Conservation (phyloP, 2,329 filamentous ascomycete species). For the Calonectria montana region DNA sequence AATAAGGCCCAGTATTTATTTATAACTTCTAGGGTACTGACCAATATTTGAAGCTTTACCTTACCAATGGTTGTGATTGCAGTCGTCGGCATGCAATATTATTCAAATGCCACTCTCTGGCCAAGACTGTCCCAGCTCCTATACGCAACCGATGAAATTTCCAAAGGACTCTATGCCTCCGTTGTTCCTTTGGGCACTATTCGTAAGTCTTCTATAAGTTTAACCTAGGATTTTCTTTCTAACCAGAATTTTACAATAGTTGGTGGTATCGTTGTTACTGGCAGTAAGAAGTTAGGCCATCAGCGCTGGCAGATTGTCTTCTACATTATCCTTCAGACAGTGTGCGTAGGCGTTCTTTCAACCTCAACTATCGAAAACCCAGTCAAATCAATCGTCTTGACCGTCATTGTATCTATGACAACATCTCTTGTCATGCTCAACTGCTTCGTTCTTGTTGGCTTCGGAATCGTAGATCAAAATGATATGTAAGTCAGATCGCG, state of each 20-base stretch:
- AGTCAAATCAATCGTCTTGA: slow-evolving; percentile 19
- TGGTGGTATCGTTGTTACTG: slow-evolving; percentile 7
- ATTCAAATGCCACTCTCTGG: slow-evolving; percentile 21
- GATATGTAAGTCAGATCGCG: slow-evolving; percentile 4
- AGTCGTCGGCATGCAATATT: slow-evolving; percentile 22
- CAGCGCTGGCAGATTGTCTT: slow-evolving; percentile 25
- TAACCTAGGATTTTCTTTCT: too few species aligned
- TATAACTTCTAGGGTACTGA: background rate
- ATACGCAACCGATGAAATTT: slow-evolving; percentile 20
- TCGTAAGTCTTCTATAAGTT: background rate
- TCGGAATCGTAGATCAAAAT: slow-evolving; percentile 24
- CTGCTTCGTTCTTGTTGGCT: slow-evolving; percentile 25
- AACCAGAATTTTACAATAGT: background rate
- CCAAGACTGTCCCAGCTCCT: slow-evolving; percentile 19
- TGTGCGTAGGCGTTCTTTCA: slow-evolving; percentile 13
- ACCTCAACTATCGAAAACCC: slow-evolving; percentile 20
- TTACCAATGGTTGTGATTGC: slow-evolving; percentile 22
- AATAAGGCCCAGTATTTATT: too few species aligned
- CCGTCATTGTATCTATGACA: slow-evolving; percentile 21
- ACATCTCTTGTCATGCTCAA: slow-evolving; percentile 23
- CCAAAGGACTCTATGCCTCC: slow-evolving; percentile 15
- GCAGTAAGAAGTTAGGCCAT: slow-evolving; percentile 20
- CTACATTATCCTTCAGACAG: slow-evolving; percentile 16
- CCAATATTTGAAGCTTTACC: slow-evolving; percentile 10
- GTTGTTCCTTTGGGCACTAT: slow-evolving; percentile 20